Evolutionary conservation across 2,329 filamentous ascomycete species (phyloP), one percentile per base, ranked within the genome.

Genomic region (Epichloe glyceriae): DNA sequence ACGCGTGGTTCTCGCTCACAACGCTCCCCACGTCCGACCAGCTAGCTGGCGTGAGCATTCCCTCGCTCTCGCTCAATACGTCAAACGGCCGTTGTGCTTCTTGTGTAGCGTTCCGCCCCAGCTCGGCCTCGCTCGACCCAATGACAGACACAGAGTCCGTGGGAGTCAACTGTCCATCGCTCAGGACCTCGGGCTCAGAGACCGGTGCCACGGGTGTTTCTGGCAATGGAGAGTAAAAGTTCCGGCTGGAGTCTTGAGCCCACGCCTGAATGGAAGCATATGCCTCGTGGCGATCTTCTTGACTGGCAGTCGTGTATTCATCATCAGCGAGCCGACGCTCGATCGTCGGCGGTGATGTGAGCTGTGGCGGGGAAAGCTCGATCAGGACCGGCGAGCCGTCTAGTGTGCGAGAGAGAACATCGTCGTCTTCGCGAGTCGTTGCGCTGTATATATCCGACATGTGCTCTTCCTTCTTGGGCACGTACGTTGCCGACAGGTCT

Each of bases 1-100:
- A 61, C 10, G 60, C 63, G 46, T 79, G 75, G 56, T 65, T 75
- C 61, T 80, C 76, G 60, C 79, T 82, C 26, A 82, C 67, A 12
- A 79, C 73, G 55, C 80, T 83, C 53, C 78, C 80, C 14, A 84
- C 73, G 60, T 84, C 80, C 6, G 77, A 80, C 80, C 80, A 84
- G 62, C 76, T 81, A 1, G 73, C 72, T 0, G 80, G 80, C 0
- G 80, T 84, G 50, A 71, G 64, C 58, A 82, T 74, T 33, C 77
- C 78, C 34, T 76, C 76, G 57, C 75, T 78, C 55, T 80, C 75
- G 57, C 78, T 82, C 67, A 81, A 64, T 15, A 82, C 73, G 53
- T 81, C 79, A 49, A 70, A 76, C 42, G 72, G 68, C 2, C 63
- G 61, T 17, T 65, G 67, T 12, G 57, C 67, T 33, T 68, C 67